A percentile compares a stretch with the other conserved stretches of the same genome.
Conservation (phyloP, 1,284 basidiomycete genomes). For the Ustilago xerochloae region DNA sequence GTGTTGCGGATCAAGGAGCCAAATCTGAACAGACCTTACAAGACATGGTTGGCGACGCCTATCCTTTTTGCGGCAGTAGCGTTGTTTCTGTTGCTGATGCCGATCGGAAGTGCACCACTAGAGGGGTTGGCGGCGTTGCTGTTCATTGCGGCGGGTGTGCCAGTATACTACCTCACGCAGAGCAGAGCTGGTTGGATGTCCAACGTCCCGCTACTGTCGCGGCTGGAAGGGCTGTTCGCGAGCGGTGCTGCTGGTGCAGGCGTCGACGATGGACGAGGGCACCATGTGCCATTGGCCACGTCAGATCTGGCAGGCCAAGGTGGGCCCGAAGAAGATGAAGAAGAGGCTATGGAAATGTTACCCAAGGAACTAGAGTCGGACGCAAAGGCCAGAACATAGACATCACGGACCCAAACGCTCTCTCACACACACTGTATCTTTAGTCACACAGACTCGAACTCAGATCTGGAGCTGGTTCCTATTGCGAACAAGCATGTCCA, state of each 20-base stretch:
- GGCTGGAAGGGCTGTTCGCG: constrained; percentile 8
- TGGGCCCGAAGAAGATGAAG: constrained; percentile 29
- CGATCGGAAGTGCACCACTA: constrained; percentile 88
- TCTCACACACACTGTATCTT: not conserved
- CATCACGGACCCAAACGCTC: not conserved
- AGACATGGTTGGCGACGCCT: constrained; percentile 88
- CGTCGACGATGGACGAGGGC: constrained; percentile 21
- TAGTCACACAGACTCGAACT: not conserved
- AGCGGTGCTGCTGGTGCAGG: not conserved
- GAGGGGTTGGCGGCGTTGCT: constrained; percentile 71
- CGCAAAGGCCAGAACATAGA: not conserved
- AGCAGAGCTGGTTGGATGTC: constrained; percentile 8
- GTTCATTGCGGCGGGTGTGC: constrained; percentile 59
- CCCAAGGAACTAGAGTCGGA: constrained; percentile 14
- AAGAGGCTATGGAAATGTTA: constrained; percentile 57
- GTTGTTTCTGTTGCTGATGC: constrained; percentile 92
- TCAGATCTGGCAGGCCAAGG: constrained; percentile 6
- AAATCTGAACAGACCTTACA: constrained; percentile 76
- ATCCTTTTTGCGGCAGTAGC: constrained; percentile 90
- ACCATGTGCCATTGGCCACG: constrained; percentile 29
- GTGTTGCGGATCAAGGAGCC: constrained; percentile 92
- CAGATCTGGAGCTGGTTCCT: not conserved
- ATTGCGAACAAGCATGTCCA: not conserved
- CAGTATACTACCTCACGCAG: constrained; percentile 62
- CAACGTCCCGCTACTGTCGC: constrained; percentile 4